Percentiles rank a stretch among this genome's conserved stretches.
phyloP scores from a whole-genome alignment of 371 early-diverging fungal genomes.

The Mortierella sp. region DNA sequence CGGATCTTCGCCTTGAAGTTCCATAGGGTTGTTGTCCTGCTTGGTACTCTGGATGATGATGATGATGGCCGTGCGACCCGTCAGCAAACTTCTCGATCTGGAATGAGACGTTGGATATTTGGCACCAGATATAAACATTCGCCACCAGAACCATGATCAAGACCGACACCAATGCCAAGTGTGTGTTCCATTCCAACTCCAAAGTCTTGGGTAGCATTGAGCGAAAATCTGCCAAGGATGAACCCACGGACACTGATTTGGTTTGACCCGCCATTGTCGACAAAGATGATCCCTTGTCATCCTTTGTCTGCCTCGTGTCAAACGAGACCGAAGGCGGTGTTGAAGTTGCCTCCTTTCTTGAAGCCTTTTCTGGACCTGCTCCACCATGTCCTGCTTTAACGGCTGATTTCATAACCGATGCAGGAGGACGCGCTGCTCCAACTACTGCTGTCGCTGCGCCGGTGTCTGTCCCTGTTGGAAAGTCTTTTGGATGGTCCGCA shows the following conservation, averaged over 20 bases:
- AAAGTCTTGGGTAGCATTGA: too few species aligned
- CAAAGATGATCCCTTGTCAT: too few species aligned
- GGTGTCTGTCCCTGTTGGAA: constrained; percentile 4
- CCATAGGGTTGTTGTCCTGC: too few species aligned
- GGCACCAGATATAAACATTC: constrained; percentile 43
- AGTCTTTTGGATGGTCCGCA: constrained; percentile 48
- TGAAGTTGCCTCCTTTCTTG: too few species aligned
- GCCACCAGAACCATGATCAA: constrained; percentile 26
- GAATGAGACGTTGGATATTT: constrained; percentile 35
- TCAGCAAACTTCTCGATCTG: constrained; percentile 43
- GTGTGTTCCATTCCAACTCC: background rate
- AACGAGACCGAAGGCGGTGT: too few species aligned
- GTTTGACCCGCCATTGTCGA: too few species aligned
- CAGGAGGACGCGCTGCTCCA: background rate
- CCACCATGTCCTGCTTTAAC: too few species aligned
- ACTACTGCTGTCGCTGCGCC: background rate
- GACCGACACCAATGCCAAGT: constrained; percentile 15
- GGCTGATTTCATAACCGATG: background rate
- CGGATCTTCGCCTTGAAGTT: constrained; percentile 31
- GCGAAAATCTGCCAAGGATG: too few species aligned
- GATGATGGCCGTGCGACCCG: too few species aligned
- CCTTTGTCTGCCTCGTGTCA: too few species aligned
- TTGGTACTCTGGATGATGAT: too few species aligned
- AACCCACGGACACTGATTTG: constrained; percentile 13
- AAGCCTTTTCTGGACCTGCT: too few species aligned